These are phyloP conservation scores for Fusarium sp. DNA, from an alignment of 2,329 filamentous ascomycete species.

Conservation along the genomic window DNA sequence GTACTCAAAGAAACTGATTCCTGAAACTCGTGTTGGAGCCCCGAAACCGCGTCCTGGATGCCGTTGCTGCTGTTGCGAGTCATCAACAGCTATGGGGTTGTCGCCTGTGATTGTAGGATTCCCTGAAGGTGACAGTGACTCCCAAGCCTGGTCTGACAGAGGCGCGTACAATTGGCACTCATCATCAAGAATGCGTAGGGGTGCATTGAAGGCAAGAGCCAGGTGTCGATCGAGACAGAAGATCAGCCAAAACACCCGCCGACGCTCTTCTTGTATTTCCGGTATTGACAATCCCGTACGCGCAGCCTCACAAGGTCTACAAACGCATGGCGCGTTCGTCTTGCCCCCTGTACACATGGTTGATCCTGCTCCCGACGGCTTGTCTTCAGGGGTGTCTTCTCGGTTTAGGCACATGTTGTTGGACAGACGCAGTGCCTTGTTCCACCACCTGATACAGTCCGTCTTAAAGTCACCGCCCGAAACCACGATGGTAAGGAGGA, in stretches of 20 bases:
- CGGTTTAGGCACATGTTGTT: conserved; percentile 13
- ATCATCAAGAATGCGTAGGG: conserved; percentile 58
- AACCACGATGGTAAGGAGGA: conserved; percentile 58
- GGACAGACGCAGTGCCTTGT: conserved; percentile 55
- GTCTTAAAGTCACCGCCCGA: conserved; percentile 62
- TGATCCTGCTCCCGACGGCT: neutral
- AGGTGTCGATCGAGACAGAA: conserved; percentile 61
- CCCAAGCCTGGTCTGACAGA: conserved; percentile 56
- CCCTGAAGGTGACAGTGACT: conserved; percentile 14
- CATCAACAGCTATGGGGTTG: neutral
- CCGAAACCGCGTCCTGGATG: conserved; percentile 52
- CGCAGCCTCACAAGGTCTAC: conserved; percentile 44
- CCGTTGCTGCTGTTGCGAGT: conserved; percentile 40
- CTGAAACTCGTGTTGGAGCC: conserved; percentile 53
- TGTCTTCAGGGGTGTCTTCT: neutral
- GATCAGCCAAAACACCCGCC: conserved; percentile 61
- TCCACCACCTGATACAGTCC: conserved; percentile 62
- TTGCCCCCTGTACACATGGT: conserved; percentile 48
- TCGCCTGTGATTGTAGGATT: conserved; percentile 40
- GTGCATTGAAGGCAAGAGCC: conserved; percentile 59
- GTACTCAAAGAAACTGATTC: conserved; percentile 61
- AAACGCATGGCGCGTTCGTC: conserved; percentile 52
- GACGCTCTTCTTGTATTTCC: conserved; percentile 60
- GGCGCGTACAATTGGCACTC: conserved; percentile 59
- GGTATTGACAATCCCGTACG: conserved; percentile 42